Evolutionary conservation across 495 filamentous ascomycete species (phyloP), one percentile per base, ranked within the genome.

Genomic region (Talaromyces proteolyticus): DNA sequence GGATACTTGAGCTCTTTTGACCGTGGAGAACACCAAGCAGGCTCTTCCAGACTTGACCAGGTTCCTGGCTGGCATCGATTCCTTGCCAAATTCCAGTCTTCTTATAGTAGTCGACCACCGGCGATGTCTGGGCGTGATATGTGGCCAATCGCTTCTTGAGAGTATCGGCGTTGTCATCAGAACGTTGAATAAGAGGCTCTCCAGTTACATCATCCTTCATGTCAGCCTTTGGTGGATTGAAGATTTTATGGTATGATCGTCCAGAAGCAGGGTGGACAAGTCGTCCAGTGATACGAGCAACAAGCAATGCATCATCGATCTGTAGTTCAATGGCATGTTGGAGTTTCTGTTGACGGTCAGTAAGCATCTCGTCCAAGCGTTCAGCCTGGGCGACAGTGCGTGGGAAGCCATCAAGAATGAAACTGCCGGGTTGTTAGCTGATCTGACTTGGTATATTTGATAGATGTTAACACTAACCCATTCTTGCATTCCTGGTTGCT

Each of bases 321-420:
- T 97, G 85, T 53, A 99, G 82, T 76, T 99, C 93, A 48, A 97
- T 72, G 53, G 91, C 94, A 70, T 96, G 91, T 66, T 95, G 84
- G 52, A 97, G 83, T 61, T 84, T 84, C 69, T 92, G 82, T 54
- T 82, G 67, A 57, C 86, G 83, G 45, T 65, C 74, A 14, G 58
- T 50, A 53, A 98, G 85, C 93, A 98, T 98, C 50, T 79, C 78
- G 72, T 98, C 93, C 61, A 98, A 84, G 56, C 90, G 84, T 68
- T 95, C 86, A 42, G 93, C 93, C 72, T 98, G 93, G 36, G 89
- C 82, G 49, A 97, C 91, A 16, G 93, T 98, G 54, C 93, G 86
- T 22, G 93, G 93, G 80, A 98, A 98, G 56, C 93, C 93, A 65
- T 98, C 93, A 63, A 98, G 86, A 60, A 98, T 98, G 78, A 98